Base-by-base conservation (phyloP, 768 basidiomycete species). In the Rhodotorula kratochvilovae region DNA sequence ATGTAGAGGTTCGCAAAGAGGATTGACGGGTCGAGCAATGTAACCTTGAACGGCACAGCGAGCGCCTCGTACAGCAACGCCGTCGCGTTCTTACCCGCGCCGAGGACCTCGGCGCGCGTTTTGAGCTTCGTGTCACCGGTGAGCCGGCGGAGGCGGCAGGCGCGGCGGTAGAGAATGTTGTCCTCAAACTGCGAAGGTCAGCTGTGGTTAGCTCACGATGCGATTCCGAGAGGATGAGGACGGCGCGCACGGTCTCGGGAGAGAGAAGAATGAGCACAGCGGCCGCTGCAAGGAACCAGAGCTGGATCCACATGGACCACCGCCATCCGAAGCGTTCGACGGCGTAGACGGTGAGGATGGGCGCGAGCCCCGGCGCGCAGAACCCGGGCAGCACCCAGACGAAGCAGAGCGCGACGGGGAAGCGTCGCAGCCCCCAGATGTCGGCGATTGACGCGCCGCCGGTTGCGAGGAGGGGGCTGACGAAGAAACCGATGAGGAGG, bases 401-500 rank as follows among this genome's bases (percentile, higher is more conserved):
- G n/a, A 77, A 59, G 23, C 73, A 78, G 66, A 82, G 74, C 5
- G 77, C 74, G 64, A 78, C 79, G 2, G 81, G 78, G 0, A 78
- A 50, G 5, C 76, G 74, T 54, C 75, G 70, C 4, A 76, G 75
- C 0, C 58, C 46, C 66, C 72, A 81, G 63, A 82, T 76, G 67
- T 82, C 81, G 35, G 69, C 71, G 25, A 81, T 54, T 21, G 61
- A 71, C 25, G 69, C 73, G 60, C 80, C 81, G 36, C 80, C 79
- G 11, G 79, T 80, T 5, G 80, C 79, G 25, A 81, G 68, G 31
- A 80, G 78, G 1, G 81, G 81, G 23, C 46, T 48, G 21, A 80
- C 79, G 50, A 79, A 67, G 75, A 81, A 80, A 25, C 80, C 81
- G 59, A 79, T 76, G n/a, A 81, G 61, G 67, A 80, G 79, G 43